Percentiles rank a stretch among this genome's conserved stretches.
phyloP scores from a whole-genome alignment of 1,139 yeast species.

The Diutina ranongensis region DNA sequence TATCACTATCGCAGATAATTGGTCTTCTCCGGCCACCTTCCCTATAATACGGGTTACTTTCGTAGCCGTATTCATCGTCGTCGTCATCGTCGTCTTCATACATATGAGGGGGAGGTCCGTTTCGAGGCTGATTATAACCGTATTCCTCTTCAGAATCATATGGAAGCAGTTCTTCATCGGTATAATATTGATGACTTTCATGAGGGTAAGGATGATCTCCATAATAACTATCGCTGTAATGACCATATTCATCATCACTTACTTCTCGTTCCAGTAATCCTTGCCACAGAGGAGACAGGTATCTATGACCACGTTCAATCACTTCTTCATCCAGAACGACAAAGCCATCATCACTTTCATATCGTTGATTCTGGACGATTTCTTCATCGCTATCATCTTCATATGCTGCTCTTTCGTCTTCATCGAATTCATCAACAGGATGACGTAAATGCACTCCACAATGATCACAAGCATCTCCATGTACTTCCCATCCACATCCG shows the following conservation, averaged over 20 bases:
- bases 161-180: too few relatives aligned
- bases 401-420: neutral
- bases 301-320: neutral
- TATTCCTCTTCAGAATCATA: neutral
- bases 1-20: neutral
- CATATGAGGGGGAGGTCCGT: neutral
- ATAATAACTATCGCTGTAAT: neutral
- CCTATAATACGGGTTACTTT: neutral
- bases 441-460: conserved; percentile 35
- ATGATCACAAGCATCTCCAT: conserved; percentile 41
- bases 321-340: conserved; percentile 8
- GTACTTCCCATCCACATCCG: conserved; percentile 75
- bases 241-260: neutral
- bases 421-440: conserved; percentile 16
- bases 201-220: neutral
- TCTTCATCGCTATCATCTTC: neutral
- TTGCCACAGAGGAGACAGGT: neutral
- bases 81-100: neutral
- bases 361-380: conserved; percentile 10
- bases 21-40: neutral
- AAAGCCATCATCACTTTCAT: conserved; percentile 19
- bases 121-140: too few relatives aligned
- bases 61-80: neutral
- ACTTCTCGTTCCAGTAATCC: conserved; percentile 3
- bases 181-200: too few relatives aligned